Conservation (phyloP, 805 yeast species). For the Lachancea mirantina region DNA sequence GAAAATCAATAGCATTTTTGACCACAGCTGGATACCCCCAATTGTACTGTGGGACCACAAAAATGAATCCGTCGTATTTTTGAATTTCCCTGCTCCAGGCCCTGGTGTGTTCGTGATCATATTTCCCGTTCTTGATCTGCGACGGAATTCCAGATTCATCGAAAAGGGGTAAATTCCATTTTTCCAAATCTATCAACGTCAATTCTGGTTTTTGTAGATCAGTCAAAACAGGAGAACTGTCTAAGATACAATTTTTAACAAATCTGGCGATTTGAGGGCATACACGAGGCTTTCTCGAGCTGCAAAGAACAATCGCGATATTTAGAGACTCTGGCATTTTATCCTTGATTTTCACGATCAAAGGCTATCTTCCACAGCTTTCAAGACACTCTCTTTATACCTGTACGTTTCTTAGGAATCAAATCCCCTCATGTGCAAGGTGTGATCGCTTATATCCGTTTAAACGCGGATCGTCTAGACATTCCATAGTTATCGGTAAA, state of each 20-base stretch:
- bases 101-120: conserved; percentile 21
- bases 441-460: no score
- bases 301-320: conserved; percentile 14
- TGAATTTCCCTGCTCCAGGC: conserved; percentile 26
- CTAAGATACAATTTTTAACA: conserved; percentile 11
- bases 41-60: conserved; percentile 35
- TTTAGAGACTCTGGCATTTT: background rate
- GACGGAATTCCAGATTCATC: conserved; percentile 29
- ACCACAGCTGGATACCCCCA: conserved; percentile 33
- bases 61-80: conserved; percentile 25
- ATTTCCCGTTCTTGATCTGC: conserved; percentile 15
- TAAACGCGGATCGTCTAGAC: no score
- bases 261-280: conserved; percentile 16
- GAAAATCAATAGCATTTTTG: conserved; percentile 34
- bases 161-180: conserved; percentile 26
- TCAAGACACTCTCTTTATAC: no score
- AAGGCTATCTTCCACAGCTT: no score
- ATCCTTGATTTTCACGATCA: no score
- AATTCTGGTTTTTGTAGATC: conserved; percentile 1
- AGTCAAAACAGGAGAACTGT: background rate
- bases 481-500: no score
- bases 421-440: no score
- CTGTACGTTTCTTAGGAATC: no score
- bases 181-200: conserved; percentile 27
- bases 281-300: conserved; percentile 14